phyloP scores from a whole-genome alignment of 139 green algal genomes.

The Coelastrella sp. region DNA sequence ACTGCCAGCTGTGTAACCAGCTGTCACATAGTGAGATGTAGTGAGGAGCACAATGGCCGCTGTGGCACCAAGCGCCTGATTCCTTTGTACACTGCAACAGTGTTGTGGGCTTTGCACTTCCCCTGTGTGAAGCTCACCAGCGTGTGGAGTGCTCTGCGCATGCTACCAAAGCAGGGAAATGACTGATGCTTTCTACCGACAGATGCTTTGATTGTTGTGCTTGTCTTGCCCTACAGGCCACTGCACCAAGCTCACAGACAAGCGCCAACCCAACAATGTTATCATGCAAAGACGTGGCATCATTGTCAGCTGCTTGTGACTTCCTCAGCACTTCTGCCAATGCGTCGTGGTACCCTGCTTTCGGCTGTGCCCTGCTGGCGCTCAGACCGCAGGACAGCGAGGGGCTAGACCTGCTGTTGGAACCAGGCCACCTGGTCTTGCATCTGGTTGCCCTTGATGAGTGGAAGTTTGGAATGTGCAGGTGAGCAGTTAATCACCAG shows the following conservation, averaged over 20 bases:
- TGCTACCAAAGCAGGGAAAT: no score
- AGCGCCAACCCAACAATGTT: background rate
- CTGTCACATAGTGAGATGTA: background rate
- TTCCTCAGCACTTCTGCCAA: background rate
- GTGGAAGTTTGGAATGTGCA: slow-evolving; percentile 27
- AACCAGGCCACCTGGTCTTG: background rate
- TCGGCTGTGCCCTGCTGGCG: slow-evolving; percentile 20
- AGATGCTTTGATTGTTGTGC: no score
- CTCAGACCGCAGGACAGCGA: background rate
- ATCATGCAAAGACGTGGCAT: background rate
- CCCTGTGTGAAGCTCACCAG: no score
- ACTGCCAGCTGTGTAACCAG: background rate
- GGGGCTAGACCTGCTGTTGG: background rate
- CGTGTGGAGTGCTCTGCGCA: no score
- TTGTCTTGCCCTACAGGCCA: background rate
- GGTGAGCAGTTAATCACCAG: background rate
- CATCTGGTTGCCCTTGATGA: slow-evolving; percentile 33
- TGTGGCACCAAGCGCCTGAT: no score
- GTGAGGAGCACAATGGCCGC: no score
- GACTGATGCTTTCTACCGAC: no score
- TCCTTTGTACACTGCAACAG: no score
- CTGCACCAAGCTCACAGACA: background rate
- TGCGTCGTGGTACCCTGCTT: background rate
- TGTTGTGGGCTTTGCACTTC: no score
- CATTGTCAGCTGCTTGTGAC: background rate